phyloP scores from a whole-genome alignment of 2,329 filamentous ascomycete species.

The Fonsecaea pugnacius region DNA sequence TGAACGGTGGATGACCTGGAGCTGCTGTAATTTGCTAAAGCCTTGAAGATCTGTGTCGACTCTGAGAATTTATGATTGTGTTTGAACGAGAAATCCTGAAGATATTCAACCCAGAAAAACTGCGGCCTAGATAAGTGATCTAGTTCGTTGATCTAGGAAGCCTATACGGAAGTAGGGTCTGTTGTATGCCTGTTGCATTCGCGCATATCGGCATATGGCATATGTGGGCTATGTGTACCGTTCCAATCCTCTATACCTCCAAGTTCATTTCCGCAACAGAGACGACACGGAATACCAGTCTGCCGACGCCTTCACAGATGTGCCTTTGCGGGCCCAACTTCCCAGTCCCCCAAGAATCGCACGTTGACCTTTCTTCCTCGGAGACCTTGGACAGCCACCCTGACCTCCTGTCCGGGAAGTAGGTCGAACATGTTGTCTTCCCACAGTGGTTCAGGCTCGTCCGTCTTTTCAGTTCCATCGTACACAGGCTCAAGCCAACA shows the following conservation, averaged over 20 bases:
- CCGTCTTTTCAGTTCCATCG: conserved; percentile 44
- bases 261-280: not conserved
- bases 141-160: not conserved
- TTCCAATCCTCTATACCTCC: not conserved
- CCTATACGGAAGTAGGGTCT: not conserved
- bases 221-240: not conserved
- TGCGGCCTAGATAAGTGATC: not conserved
- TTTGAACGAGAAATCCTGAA: not conserved
- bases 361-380: conserved; percentile 14
- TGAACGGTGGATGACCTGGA: not conserved
- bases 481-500: conserved; percentile 51
- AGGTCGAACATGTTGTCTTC: conserved; percentile 60
- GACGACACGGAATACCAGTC: not conserved
- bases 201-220: not conserved
- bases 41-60: not conserved
- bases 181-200: not conserved
- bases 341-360: conserved; percentile 17
- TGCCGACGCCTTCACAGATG: not conserved
- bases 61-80: not conserved
- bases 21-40: not conserved
- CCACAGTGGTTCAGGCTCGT: conserved; percentile 47
- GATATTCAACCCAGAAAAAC: not conserved
- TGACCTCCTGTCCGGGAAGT: conserved; percentile 60
- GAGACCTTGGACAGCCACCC: conserved; percentile 35
- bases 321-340: conserved; percentile 6